A percentile compares a stretch with the other conserved stretches of the same genome.
Conservation (phyloP, 176 grass and related monocot genomes). For the Tillandsia fasciculata region DNA sequence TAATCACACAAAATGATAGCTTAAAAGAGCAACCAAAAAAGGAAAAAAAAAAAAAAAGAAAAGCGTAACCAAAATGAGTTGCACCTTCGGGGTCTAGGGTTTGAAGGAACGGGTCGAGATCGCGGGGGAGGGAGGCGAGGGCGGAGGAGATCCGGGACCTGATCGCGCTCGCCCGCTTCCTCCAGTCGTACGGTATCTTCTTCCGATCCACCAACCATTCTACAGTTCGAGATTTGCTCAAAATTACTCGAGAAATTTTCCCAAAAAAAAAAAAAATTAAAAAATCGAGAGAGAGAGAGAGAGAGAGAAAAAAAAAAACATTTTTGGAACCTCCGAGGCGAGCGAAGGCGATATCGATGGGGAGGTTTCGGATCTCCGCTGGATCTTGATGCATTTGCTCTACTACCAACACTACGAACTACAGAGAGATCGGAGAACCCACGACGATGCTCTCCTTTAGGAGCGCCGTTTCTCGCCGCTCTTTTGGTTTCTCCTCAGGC, state of each 20-base stretch:
- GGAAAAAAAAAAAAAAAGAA: background rate
- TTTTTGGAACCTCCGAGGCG: slow-evolving; percentile 45
- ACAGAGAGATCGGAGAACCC: background rate
- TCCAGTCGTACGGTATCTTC: slow-evolving; percentile 85
- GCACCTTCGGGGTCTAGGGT: slow-evolving; percentile 63
- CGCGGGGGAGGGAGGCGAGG: slow-evolving; percentile 44
- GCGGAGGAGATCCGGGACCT: slow-evolving; percentile 52
- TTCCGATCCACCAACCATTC: slow-evolving; percentile 99
- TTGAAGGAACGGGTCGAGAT: slow-evolving; percentile 65
- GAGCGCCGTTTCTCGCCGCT: too few species aligned
- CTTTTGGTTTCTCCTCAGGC: too few species aligned
- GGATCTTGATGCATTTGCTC: slow-evolving; percentile 40
- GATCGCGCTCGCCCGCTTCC: slow-evolving; percentile 53
- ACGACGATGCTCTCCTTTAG: background rate
- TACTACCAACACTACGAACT: background rate
- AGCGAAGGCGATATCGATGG: slow-evolving; percentile 79
- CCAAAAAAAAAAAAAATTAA: background rate
- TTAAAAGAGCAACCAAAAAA: too few species aligned
- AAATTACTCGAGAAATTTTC: background rate
- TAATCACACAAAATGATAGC: too few species aligned
- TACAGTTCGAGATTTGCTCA: background rate
- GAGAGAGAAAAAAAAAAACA: background rate
- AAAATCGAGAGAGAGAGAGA: background rate
- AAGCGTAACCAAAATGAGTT: background rate
- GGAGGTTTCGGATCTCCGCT: slow-evolving; percentile 60